Evolutionary conservation across 2,329 filamentous ascomycete species (phyloP).

Genomic region (Diaporthe destruens): DNA sequence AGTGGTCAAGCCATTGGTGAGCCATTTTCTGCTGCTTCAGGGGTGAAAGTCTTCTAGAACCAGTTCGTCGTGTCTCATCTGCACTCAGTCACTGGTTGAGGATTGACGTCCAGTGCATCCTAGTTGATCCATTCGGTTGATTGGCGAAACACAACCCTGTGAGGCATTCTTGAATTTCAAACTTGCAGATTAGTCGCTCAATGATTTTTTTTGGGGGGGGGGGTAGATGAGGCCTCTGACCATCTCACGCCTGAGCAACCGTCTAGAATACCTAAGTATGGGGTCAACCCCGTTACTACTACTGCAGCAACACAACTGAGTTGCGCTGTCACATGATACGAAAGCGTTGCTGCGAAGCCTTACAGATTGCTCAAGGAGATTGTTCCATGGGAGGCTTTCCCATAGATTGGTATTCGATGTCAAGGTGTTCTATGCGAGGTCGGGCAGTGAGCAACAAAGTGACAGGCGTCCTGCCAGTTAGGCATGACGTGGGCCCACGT

Average conservation of each 20-base stretch:
- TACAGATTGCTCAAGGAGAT: no score
- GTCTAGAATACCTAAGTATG: no score
- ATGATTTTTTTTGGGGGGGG: not conserved
- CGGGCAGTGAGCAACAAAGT: no score
- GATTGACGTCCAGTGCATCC: not conserved
- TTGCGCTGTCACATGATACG: no score
- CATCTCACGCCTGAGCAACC: not conserved
- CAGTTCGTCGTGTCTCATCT: not conserved
- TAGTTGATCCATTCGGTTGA: not conserved
- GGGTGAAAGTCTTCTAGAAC: not conserved
- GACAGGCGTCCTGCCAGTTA: no score
- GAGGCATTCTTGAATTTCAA: not conserved
- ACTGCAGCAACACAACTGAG: no score
- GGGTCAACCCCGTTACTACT: no score
- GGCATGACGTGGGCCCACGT: not conserved
- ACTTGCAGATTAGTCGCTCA: no score
- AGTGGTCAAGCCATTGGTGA: slow-evolving; percentile 3
- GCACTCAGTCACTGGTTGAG: not conserved
- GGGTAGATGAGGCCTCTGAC: not conserved
- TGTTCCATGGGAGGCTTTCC: no score
- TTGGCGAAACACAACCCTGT: not conserved
- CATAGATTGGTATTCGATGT: no score
- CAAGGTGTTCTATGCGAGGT: no score
- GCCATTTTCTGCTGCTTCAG: not conserved
- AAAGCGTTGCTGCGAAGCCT: no score